These are phyloP conservation scores for Coemansia sp. DNA, from an alignment of 192 early-diverging fungal genomes.

Conservation along the genomic window DNA sequence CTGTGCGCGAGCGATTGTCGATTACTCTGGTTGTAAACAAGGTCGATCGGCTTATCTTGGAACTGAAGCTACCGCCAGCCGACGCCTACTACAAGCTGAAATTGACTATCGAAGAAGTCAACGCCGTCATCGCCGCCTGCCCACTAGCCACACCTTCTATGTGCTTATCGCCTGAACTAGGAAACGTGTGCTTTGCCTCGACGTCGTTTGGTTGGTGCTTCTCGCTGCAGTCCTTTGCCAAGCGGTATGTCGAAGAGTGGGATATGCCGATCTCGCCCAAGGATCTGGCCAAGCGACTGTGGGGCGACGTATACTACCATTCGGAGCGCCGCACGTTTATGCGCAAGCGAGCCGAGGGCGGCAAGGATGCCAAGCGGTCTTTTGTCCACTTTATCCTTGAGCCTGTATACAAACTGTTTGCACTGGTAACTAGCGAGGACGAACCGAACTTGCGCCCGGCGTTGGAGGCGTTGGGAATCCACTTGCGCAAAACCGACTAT, in stretches of 20 bases:
- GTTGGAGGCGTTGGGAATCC: conserved; percentile 79
- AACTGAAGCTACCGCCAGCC: conserved; percentile 92
- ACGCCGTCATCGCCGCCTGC: conserved; percentile 66
- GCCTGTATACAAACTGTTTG: conserved; percentile 93
- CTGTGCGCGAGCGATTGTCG: conserved; percentile 75
- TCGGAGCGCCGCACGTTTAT: conserved; percentile 78
- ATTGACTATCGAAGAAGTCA: conserved; percentile 96
- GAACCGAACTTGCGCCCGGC: conserved; percentile 67
- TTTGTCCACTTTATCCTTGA: conserved; percentile 98
- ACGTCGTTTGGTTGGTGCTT: conserved; percentile 93
- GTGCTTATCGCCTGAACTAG: conserved; percentile 88
- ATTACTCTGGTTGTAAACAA: conserved; percentile 96
- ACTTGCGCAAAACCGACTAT: conserved; percentile 76
- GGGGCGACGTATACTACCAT: conserved; percentile 97
- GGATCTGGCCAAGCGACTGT: conserved; percentile 88
- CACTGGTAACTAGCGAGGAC: conserved; percentile 62
- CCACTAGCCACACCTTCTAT: conserved; percentile 20
- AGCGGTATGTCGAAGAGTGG: conserved; percentile 83
- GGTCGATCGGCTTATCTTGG: conserved; percentile 96
- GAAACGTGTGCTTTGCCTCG: conserved; percentile 96
- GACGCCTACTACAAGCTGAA: conserved; percentile 98
- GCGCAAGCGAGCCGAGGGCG: conserved; percentile 62
- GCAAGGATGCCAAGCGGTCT: conserved; percentile 66
- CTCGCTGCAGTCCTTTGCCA: conserved; percentile 88
- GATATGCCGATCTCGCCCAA: conserved; percentile 59